Evolutionary conservation across 345 rosid genomes (phyloP).

Genomic region (Eucalyptus cloeziana): DNA sequence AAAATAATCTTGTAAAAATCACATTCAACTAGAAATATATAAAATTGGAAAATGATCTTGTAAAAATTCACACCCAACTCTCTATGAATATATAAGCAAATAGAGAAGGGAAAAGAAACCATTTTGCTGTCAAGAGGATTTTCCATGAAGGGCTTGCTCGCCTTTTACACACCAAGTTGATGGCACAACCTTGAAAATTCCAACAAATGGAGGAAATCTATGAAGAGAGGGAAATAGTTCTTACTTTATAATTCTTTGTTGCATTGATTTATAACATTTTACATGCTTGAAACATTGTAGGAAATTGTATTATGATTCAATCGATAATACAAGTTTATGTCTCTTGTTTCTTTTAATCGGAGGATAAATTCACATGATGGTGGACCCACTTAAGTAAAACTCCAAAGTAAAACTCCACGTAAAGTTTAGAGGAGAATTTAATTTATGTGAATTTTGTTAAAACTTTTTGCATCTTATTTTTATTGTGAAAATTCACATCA

Average conservation of each 20-base stretch:
- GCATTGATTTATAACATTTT: no score
- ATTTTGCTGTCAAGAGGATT: neutral
- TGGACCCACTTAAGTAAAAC: neutral
- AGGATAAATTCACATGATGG: neutral
- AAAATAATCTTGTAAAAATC: no score
- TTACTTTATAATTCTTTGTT: no score
- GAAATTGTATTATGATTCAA: no score
- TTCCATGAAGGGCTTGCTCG: neutral
- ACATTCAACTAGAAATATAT: neutral
- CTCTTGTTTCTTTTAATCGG: no score
- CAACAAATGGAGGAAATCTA: neutral
- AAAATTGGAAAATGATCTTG: neutral
- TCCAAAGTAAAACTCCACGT: neutral
- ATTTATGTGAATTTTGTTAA: no score
- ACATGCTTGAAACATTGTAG: no score
- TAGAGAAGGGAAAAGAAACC: neutral
- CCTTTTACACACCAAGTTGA: neutral
- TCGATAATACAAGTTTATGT: no score
- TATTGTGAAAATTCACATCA: neutral
- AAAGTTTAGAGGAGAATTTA: neutral
- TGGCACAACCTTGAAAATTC: neutral
- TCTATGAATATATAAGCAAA: no score
- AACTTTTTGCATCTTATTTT: no score
- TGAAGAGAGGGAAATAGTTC: neutral
- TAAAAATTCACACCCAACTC: no score